Base-by-base conservation (phyloP, 805 yeast species). In the Hanseniaspora clermontiae region DNA sequence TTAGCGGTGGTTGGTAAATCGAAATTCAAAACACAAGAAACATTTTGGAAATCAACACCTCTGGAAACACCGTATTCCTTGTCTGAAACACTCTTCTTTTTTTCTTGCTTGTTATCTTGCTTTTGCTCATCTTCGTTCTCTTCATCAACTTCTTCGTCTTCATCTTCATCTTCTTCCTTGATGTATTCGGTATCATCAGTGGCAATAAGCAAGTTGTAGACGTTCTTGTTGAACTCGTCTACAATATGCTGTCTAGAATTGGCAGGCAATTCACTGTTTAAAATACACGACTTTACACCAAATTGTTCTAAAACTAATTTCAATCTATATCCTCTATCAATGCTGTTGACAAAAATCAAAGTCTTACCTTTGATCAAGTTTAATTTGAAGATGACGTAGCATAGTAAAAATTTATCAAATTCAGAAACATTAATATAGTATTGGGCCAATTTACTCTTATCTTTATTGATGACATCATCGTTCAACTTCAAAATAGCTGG, bases 11-110 rank as follows among this genome's bases (percentile, higher is more conserved):
- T 78, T 43, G 98, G 98, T 63, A 93, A 74, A 67, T 93, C 98
- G 68, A 93, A 93, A 70, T 93, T 93, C 61, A 93, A 74, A 8
- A 93, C 98, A 72, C 97, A 93, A 9, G 97, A 93, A 59, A 93
- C 97, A 64, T 93, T 91, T 64, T 79, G 83, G 75, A 93, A 93
- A 71, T 93, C 98, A 42, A 93, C 95, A 65, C 98, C 98, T 69
- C 98, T 80, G 29, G 96, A 85, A 43, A 90, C 97, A 60, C 97
- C 95, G 66, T 84, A 93, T 63, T 93, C 97, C 59, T 74, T 76
- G 64, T 84, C 89, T 58, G 77, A 74, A 57, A 72, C 73, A 5
- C 65, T 60, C 51, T 61, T 61, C 10, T 55, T 65, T 61, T 64
- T 61, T 50, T 61, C 57, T 59, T 66, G 60, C 31, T 61, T 43